Conservation (phyloP, 2,329 filamentous ascomycete genomes). For the Neofusicoccum sp. region DNA sequence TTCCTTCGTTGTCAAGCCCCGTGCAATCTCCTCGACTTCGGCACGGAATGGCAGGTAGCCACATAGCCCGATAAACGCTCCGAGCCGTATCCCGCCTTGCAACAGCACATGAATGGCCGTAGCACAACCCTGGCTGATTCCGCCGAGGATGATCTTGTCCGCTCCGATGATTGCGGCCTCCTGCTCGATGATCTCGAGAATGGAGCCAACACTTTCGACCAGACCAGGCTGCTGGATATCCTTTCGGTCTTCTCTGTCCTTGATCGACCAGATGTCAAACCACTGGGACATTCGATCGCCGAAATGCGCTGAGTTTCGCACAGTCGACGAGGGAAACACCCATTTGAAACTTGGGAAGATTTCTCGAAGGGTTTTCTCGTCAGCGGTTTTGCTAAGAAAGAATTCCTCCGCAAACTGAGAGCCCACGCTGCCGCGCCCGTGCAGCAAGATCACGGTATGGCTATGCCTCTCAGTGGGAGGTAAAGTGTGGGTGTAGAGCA, state of each 20-base stretch:
- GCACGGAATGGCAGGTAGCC: slow-evolving; percentile 23
- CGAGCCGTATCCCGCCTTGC: slow-evolving; percentile 13
- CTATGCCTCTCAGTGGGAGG: slow-evolving; percentile 36
- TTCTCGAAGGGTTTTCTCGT: slow-evolving; percentile 32
- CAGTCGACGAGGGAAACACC: slow-evolving; percentile 39
- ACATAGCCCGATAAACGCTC: slow-evolving; percentile 24
- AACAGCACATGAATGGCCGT: slow-evolving; percentile 25
- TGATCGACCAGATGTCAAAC: slow-evolving; percentile 40
- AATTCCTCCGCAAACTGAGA: slow-evolving; percentile 45
- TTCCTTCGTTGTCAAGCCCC: not conserved
- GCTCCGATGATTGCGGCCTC: slow-evolving; percentile 27
- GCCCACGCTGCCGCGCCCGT: slow-evolving; percentile 45
- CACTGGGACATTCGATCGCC: slow-evolving; percentile 37
- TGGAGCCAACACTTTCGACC: slow-evolving; percentile 24
- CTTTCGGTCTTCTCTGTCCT: slow-evolving; percentile 30
- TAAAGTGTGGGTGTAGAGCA: too few relatives aligned
- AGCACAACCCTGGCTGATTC: slow-evolving; percentile 26
- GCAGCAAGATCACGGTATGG: slow-evolving; percentile 51
- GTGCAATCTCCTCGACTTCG: slow-evolving; percentile 11
- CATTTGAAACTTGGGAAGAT: slow-evolving; percentile 40
- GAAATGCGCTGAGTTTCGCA: slow-evolving; percentile 29
- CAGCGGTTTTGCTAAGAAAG: slow-evolving; percentile 37
- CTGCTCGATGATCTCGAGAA: slow-evolving; percentile 27
- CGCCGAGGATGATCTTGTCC: slow-evolving; percentile 23
- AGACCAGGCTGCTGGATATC: slow-evolving; percentile 28